Base-by-base conservation (phyloP, 441 rosid species). In the Flueggea neowawraea region DNA sequence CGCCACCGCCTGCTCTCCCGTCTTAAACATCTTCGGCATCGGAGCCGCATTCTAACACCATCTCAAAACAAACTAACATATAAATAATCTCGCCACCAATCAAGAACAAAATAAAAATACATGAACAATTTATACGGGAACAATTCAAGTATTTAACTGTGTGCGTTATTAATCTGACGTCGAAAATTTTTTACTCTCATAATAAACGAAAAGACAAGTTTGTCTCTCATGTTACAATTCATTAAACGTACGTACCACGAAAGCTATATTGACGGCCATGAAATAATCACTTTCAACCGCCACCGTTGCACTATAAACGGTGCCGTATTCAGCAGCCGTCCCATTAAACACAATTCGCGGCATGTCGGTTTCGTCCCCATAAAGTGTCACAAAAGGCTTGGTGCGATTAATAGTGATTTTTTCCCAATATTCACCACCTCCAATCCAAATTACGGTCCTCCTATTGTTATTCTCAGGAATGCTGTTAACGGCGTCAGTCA, bases 1-100 rank as follows among this genome's bases (percentile, higher is more conserved):
- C 0, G 88, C 82, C 48, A 79, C 69, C 0, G 85, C 88, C 50
- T 84, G 87, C n/a, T 61, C 83, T 10, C 83, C 84, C 8, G 6
- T 0, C 1, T 6, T 43, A 43, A 48, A 69, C 3, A 72, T 79
- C 31, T 75, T 71, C 6, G 82, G 84, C 66, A 13, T 65, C 0
- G 88, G 84, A 5, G 90, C 65, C 6, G 78, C 54, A 70, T 87
- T 84, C 93, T 84, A 49, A 8, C 45, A 43, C 45, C 45, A 43
- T 43, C 3, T 6, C 45, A 6, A 43, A 6, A 6, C 10, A 6
- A 11, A 43, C n/a, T 4, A 11, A 4, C 12, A 11, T 11, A 43
- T 43, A 43, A 22, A 22, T 22, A 22, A 22, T 22, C 28, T 22
- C 28, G 28, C 28, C 28, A 22, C 28, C 28, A 22, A 22, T 22